phyloP scores from a whole-genome alignment of 371 early-diverging fungal species.

The Syncephalastrum contaminatum region DNA sequence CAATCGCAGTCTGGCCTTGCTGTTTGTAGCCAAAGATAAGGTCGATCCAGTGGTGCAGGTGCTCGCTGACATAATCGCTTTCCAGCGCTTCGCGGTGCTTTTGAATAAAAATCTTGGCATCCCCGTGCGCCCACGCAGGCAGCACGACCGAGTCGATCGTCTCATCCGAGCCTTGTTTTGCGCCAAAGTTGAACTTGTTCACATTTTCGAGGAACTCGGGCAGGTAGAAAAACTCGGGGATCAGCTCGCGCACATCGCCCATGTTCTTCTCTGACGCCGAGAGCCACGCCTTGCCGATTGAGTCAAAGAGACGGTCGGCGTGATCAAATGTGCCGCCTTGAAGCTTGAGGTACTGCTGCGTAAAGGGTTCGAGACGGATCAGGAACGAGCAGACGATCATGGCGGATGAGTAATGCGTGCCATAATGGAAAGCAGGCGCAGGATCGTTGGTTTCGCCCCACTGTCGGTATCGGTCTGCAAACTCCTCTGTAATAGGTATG shows the following conservation, averaged over 20 bases:
- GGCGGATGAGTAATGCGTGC: conserved; percentile 90
- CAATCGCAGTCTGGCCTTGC: conserved; percentile 77
- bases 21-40: conserved; percentile 91
- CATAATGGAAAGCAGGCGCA: conserved; percentile 80
- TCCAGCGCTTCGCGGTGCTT: conserved; percentile 91
- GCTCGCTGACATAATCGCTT: conserved; percentile 83
- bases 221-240: conserved; percentile 88
- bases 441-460: conserved; percentile 74
- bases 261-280: conserved; percentile 74
- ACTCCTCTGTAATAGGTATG: conserved; percentile 36
- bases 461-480: conserved; percentile 56
- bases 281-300: conserved; percentile 64
- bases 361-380: conserved; percentile 86
- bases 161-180: conserved; percentile 73
- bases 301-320: conserved; percentile 71
- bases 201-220: conserved; percentile 84
- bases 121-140: conserved; percentile 85
- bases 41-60: conserved; percentile 90
- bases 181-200: conserved; percentile 84
- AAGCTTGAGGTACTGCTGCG: conserved; percentile 73
- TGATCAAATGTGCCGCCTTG: conserved; percentile 91
- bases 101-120: conserved; percentile 86
- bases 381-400: conserved; percentile 84
- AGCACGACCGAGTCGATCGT: conserved; percentile 73
- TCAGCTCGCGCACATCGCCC: conserved; percentile 86